phyloP scores from a whole-genome alignment of 495 filamentous ascomycete genomes.

The Xylaria cubensis region DNA sequence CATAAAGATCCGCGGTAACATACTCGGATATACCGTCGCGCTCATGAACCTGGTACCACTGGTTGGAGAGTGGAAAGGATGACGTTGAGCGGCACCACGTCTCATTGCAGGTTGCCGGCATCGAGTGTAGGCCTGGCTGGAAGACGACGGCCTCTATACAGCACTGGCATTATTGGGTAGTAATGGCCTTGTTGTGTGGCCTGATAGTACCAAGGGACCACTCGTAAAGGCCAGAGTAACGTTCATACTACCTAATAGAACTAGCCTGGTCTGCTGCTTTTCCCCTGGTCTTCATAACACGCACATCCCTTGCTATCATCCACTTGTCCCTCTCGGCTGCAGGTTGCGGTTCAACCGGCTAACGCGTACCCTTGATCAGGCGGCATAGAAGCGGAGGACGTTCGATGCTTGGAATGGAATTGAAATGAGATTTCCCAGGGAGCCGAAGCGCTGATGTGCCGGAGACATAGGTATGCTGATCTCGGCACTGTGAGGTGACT shows the following conservation, averaged over 20 bases:
- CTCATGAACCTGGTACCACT: constrained; percentile 5
- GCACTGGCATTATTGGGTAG: constrained; percentile 24
- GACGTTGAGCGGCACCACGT: constrained; percentile 24
- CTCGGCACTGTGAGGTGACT: constrained; percentile 26
- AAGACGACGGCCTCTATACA: constrained; percentile 12
- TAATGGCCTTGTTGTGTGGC: constrained; percentile 28
- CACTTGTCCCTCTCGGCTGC: constrained; percentile 29
- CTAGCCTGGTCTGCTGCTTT: constrained; percentile 23
- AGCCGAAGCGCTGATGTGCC: constrained; percentile 17
- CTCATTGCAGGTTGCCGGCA: constrained; percentile 19
- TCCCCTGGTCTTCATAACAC: constrained; percentile 20
- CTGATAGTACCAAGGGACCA: constrained; percentile 27
- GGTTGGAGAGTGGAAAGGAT: neutral
- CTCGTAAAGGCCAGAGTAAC: constrained; percentile 26
- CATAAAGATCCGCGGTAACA: constrained; percentile 9
- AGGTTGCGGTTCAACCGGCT: constrained; percentile 28
- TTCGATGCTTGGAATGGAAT: constrained; percentile 4
- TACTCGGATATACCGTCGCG: constrained; percentile 12
- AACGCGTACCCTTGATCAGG: constrained; percentile 20
- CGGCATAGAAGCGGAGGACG: constrained; percentile 17
- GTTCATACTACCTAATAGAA: constrained; percentile 30
- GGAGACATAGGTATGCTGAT: constrained; percentile 15
- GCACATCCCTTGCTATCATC: constrained; percentile 28
- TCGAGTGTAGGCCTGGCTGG: constrained; percentile 15
- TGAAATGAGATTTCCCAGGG: constrained; percentile 13